Conservation (phyloP, 2,329 filamentous ascomycete species). For the Penicillium freii region DNA sequence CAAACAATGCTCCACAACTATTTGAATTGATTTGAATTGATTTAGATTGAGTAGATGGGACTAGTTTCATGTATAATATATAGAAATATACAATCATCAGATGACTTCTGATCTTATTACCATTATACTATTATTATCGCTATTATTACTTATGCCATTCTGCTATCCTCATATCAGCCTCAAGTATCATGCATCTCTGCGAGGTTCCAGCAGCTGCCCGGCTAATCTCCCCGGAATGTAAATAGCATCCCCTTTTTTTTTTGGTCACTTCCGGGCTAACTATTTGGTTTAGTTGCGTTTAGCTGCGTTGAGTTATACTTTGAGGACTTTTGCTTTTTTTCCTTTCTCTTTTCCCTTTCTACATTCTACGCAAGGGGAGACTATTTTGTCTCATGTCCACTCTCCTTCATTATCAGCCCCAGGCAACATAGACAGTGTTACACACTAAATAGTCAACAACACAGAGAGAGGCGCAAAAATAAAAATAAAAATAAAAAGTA, state of each 20-base stretch:
- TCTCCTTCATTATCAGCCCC: constrained; percentile 23
- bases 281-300: not conserved
- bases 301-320: not conserved
- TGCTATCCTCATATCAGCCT: not conserved
- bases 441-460: constrained; percentile 15
- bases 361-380: constrained; percentile 15
- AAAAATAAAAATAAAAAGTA: constrained; percentile 3
- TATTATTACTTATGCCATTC: not conserved
- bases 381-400: constrained; percentile 15
- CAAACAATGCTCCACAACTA: not conserved
- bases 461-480: constrained; percentile 4
- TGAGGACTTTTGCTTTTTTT: not conserved
- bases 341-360: not conserved
- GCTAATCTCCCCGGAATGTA: constrained; percentile 18
- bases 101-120: constrained; percentile 5
- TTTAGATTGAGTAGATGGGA: not conserved
- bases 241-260: constrained; percentile 1
- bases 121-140: not conserved
- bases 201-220: constrained; percentile 15
- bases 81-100: not conserved
- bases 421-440: constrained; percentile 20
- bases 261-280: not conserved
- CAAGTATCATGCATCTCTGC: not conserved
- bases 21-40: constrained; percentile 1
- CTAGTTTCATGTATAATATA: not conserved